phyloP scores from a whole-genome alignment of 1,139 yeast species.

The Arxiozyma slooffiae region DNA sequence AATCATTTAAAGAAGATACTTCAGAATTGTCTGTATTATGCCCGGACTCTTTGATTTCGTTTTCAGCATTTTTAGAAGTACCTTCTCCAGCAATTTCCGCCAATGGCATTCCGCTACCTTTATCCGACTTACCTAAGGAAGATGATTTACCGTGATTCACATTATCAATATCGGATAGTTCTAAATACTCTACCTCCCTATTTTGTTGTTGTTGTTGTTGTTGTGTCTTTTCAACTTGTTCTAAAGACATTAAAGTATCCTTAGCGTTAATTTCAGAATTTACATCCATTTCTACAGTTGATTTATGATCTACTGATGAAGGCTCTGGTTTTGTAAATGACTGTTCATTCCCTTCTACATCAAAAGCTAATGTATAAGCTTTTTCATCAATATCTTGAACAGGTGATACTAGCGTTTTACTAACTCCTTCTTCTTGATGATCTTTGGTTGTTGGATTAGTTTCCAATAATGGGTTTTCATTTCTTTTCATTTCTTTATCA shows the following conservation, averaged over 20 bases:
- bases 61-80: background rate
- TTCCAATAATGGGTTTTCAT: background rate
- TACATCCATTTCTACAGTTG: background rate
- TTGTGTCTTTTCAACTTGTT: too few relatives aligned
- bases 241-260: too few relatives aligned
- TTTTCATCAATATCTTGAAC: too few relatives aligned
- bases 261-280: background rate
- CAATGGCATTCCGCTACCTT: background rate
- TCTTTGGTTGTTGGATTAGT: background rate
- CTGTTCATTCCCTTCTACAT: background rate
- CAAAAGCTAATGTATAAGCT: background rate
- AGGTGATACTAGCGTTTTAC: background rate
- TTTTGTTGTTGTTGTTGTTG: background rate
- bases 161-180: background rate
- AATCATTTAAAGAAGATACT: background rate
- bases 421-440: background rate
- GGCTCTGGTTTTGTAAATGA: background rate
- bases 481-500: background rate
- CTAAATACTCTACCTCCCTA: too few relatives aligned
- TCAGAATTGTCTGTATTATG: background rate
- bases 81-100: background rate
- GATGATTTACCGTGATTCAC: background rate
- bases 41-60: background rate
- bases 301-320: background rate
- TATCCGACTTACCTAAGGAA: background rate